These are phyloP conservation scores for Populus hybrid DNA, from an alignment of 441 rosid genomes.

Conservation along the genomic window DNA sequence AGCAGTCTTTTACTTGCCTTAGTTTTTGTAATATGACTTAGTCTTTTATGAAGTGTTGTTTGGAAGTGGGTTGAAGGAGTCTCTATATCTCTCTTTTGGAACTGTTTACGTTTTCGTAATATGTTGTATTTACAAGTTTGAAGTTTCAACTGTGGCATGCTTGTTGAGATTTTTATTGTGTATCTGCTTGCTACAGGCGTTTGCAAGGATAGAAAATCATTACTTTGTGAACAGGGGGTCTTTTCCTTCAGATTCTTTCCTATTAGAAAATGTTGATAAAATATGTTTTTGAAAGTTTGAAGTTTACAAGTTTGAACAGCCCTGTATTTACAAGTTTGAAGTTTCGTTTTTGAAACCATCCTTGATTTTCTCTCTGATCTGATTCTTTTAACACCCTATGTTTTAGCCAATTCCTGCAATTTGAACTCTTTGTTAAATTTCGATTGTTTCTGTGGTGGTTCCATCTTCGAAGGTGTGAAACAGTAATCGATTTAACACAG, in stretches of 20 bases:
- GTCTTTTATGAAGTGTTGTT: not conserved
- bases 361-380: not conserved
- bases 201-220: constrained; percentile 97
- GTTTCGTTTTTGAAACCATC: not conserved
- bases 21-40: not conserved
- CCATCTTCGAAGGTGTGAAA: not conserved
- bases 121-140: not conserved
- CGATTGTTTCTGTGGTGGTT: not conserved
- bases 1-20: not conserved
- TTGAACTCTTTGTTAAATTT: not conserved
- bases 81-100: not conserved
- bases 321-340: no score
- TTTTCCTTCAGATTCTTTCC: constrained; percentile 28
- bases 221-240: constrained; percentile 85
- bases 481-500: not conserved
- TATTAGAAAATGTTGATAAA: constrained; percentile 75
- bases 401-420: not conserved
- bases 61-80: not conserved
- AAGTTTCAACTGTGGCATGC: not conserved
- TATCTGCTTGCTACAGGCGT: constrained; percentile 51
- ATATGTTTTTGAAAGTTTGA: constrained; percentile 4
- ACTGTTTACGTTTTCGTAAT: no score
- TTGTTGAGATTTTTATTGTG: no score
- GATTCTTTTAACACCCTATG: not conserved
- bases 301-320: no score